Base-by-base conservation (phyloP, 148 eudicot genomes). In the Oxyria digyna region DNA sequence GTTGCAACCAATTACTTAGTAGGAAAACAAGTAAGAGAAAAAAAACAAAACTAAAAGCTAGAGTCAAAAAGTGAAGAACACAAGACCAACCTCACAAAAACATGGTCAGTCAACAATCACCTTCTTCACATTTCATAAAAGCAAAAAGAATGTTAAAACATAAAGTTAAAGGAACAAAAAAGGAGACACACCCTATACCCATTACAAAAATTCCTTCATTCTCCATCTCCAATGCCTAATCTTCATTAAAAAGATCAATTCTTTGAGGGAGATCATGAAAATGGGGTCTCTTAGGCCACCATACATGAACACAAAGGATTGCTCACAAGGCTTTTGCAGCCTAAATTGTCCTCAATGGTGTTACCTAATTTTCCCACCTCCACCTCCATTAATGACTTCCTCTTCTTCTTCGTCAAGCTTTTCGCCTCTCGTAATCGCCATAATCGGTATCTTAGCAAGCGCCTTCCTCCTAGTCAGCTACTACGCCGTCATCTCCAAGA, bases 361-460 rank as follows among this genome's bases (percentile, higher is more conserved):
- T 73, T 80, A 86, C 75, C 69, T 81, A 24, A 70, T 79, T 7
- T 81, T 87, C 62, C 77, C 86, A 6, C 89, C 97, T 59, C 93
- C 94, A 65, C 95, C 95, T 0, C 86, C 89, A 6, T n/a, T n/a
- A n/a, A 17, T 29, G 23, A 45, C 81, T 67, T 79, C 83, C 0
- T 78, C 80, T 24, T 67, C 81, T 6, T 42, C 81, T 12, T 70
- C 78, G 26, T 69, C 79, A 0, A 81, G 73, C 68, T 85, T 88
- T 59, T 88, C 97, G 1, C 95, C 97, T 54, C 85, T 91, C n/a
- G 89, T 91, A 8, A 88, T 91, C 27, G 81, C 91, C 10, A 82
- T 91, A 38, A 85, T 88, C 11, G 91, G 91, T 3, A 78, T 86
- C 71, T 72, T 91, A 38, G 95, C 87, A 0, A 86, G 91, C 74